phyloP scores from a whole-genome alignment of 352 stramenopile genomes.

The Thalassiosira mediterranea region DNA sequence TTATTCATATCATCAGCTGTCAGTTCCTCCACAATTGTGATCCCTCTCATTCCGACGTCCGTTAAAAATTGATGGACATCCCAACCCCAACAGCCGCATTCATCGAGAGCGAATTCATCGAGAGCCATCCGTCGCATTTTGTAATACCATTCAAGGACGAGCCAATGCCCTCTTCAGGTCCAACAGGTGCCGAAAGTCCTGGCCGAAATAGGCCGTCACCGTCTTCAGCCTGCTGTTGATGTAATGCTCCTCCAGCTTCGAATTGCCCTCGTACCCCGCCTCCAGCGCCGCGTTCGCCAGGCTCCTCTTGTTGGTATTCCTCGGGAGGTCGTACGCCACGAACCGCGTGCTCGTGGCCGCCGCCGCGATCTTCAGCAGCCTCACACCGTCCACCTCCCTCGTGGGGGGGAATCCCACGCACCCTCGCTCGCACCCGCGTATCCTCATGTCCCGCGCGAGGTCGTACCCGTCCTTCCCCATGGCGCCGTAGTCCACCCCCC shows the following conservation, averaged over 20 bases:
- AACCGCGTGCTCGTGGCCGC: conserved; percentile 53
- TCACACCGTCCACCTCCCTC: conserved; percentile 49
- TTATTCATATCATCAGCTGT: no score
- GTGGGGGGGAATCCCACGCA: conserved; percentile 47
- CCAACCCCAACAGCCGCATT: no score
- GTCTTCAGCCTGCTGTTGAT: conserved; percentile 80
- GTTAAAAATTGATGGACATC: no score
- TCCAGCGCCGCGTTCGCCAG: conserved; percentile 63
- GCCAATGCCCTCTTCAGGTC: conserved; percentile 39
- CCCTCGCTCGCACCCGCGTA: conserved; percentile 46
- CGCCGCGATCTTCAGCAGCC: conserved; percentile 64
- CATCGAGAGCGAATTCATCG: no score
- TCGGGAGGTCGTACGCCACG: conserved; percentile 73
- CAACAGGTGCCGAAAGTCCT: conserved; percentile 41
- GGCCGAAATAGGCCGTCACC: conserved; percentile 74
- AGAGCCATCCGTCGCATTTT: no score
- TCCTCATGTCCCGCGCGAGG: conserved; percentile 79
- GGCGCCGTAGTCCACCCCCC: conserved; percentile 69
- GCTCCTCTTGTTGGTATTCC: conserved; percentile 70
- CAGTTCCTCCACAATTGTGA: no score
- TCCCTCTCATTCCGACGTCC: conserved; percentile 11
- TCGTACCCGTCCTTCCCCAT: conserved; percentile 78
- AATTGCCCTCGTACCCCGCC: conserved; percentile 74
- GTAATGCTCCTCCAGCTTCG: conserved; percentile 80
- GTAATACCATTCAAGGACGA: no score